Evolutionary conservation across 2,329 filamentous ascomycete species (phyloP), one percentile per base, ranked within the genome.

Genomic region (Chaetomiaceae sp.): DNA sequence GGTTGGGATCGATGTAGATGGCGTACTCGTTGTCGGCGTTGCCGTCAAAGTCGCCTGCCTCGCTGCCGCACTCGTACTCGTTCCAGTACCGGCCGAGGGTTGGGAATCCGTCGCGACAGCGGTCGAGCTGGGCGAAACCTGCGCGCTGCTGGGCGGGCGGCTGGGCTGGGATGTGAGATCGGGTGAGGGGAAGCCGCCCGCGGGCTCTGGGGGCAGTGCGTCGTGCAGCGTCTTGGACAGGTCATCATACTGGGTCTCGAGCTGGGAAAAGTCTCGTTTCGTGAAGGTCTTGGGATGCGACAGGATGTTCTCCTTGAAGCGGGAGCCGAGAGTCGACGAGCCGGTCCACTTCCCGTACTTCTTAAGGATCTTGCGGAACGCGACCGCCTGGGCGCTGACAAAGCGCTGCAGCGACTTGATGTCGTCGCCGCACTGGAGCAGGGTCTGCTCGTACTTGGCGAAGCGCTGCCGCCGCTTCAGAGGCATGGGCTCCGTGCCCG

Each of bases 341-440:
- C 83, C 82, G 3, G 88, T 92, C 89, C 89, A 93, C 76, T 90
- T 91, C 77, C 76, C 79, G 69, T 93, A 92, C 65, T 95, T 95
- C 66, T 92, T 93, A 30, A 91, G 72, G 33, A 95, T 84, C 69
- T 95, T 95, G 49, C 81, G 79, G 61, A 95, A 91, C 4, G 86
- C 89, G 4, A 85, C 79, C 9, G 83, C 75, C 64, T 95, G 89
- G 2, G 86, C 85, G 53, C 79, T 76, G 56, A 85, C 79, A 60
- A 92, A 95, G 37, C 87, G 81, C 31, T 81, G 78, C 5, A 93
- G 73, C 4, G 80, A 79, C 48, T 80, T 77, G 48, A 89, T 82
- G 56, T 93, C 88, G 57, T 88, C 80, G 40, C 83, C 83, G 56
- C 85, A 87, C 48, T 72, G 70, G 34, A 77, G 65, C 3, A 79